Base-by-base conservation (phyloP, 2,329 filamentous ascomycete genomes). In the Ceratocystis papillata region DNA sequence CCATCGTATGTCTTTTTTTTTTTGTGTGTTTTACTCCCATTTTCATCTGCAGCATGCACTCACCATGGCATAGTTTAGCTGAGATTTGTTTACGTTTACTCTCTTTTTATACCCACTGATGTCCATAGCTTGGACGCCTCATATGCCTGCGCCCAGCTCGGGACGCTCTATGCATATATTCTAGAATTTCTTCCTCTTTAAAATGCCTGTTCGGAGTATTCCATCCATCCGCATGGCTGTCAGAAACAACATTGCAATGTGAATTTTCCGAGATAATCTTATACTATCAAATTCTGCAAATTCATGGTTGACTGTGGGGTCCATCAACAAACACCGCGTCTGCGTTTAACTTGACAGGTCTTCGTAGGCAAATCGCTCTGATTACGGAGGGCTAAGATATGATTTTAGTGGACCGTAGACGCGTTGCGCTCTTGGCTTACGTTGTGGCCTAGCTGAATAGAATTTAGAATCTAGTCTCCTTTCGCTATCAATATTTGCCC, bases 1-100 rank as follows among this genome's bases (percentile, higher is more conserved):
- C 25, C 44, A 41, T 65, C 64, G 30, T 57, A 30, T 65, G 30
- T 20, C 30, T 25, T 59, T 59, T 22, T 2, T 22, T 22, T 22
- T 22, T 37, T 59, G 25, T 59, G 10, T 64, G 22, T 41, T 30
- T 65, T 57, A 20, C 41, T 46, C n/a, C n/a, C 6, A n/a, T 33
- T 10, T 30, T 53, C 41, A 12, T 55, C 62, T 25, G 17, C 37
- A 41, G 22, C 17, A 61, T 61, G 37, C 37, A 12, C 8, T 50
- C 33, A 12, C 57, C 15, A 45, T 12, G 41, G 28, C 41, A n/a
- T 30, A 44, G 12, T 37, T 44, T 8, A 37, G 12, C 15, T 12
- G 8, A n/a, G 50, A 41, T 22, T 46, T 62, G 60, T 48, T 62
- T 22, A n/a, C 12, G 37, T 41, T 41, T 41, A 3, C 37, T 41